phyloP scores from a whole-genome alignment of 2,329 filamentous ascomycete species.

The Xylariaceae sp. region DNA sequence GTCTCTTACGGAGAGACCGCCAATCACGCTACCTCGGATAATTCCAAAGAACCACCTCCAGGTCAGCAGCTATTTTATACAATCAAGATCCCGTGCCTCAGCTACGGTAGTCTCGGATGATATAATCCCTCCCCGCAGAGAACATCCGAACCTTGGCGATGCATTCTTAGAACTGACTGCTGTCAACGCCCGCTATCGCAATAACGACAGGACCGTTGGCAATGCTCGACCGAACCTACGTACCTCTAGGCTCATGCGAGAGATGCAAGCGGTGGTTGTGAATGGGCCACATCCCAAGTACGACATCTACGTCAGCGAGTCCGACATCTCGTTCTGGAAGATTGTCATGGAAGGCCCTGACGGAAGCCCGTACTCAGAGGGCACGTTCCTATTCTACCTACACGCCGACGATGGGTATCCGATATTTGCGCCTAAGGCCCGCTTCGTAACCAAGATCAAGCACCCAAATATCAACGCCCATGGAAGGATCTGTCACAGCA shows the following conservation, averaged over 20 bases:
- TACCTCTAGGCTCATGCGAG: background rate
- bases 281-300: background rate
- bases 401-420: conserved; percentile 79
- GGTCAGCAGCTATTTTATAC: background rate
- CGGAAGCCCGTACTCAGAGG: conserved; percentile 48
- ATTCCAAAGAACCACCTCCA: background rate
- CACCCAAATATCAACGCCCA: conserved; percentile 79
- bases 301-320: conserved; percentile 43
- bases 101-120: background rate
- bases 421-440: conserved; percentile 77
- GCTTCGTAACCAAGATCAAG: conserved; percentile 78
- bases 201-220: background rate
- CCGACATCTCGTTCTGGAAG: conserved; percentile 45
- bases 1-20: background rate
- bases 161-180: background rate
- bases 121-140: background rate
- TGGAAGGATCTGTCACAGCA: conserved; percentile 67
- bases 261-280: background rate
- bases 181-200: background rate
- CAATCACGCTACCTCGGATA: background rate
- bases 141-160: background rate
- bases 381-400: conserved; percentile 74
- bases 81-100: background rate
- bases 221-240: background rate
- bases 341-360: conserved; percentile 39